Evolutionary conservation across 208 protist species (phyloP).

Genomic region (Zelonia costaricensis): DNA sequence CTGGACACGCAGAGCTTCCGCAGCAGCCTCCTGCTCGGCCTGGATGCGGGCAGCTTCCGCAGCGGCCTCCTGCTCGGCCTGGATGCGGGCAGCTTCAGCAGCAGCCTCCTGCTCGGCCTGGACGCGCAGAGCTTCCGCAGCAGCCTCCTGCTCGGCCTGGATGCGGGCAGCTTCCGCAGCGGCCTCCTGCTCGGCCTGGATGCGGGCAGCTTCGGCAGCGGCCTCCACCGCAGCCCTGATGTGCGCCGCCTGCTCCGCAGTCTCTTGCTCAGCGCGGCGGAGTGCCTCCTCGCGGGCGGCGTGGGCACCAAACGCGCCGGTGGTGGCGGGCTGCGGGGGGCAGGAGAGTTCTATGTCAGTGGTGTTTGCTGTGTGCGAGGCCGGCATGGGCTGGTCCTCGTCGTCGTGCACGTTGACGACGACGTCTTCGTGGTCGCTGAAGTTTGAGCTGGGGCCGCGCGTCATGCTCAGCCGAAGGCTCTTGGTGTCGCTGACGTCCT

Average conservation of each 20-base stretch:
- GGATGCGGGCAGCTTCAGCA: too few relatives aligned
- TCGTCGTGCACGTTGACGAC: background rate
- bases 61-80: too few relatives aligned
- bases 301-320: background rate
- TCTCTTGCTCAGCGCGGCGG: conserved; percentile 1
- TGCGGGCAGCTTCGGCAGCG: background rate
- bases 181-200: conserved; percentile 3
- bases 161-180: background rate
- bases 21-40: too few relatives aligned
- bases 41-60: too few relatives aligned
- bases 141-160: background rate
- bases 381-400: background rate
- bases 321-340: background rate
- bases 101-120: too few relatives aligned
- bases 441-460: background rate
- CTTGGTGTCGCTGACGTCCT: background rate
- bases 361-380: background rate
- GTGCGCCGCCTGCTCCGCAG: conserved; percentile 10
- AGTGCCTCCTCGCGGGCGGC: background rate
- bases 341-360: background rate
- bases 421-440: background rate
- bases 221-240: background rate
- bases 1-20: too few relatives aligned
- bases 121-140: too few relatives aligned
- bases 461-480: background rate